Evolutionary conservation across 768 basidiomycete genomes (phyloP), one percentile per base, ranked within the genome.

Genomic region (Serpula lacrymans): DNA sequence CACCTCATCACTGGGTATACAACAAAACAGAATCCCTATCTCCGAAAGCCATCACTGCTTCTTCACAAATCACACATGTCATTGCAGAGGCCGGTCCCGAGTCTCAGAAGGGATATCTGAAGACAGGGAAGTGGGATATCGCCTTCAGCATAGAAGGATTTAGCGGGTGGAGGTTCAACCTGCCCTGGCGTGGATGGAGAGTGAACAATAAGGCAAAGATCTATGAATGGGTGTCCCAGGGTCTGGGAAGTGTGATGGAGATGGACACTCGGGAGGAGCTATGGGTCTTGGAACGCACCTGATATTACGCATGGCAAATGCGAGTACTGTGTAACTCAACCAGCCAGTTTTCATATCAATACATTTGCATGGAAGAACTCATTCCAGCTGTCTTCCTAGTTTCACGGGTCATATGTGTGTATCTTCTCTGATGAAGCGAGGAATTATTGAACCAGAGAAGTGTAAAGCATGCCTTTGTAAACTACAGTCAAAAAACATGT

Each of bases 1-100:
- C 46, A 10, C 26, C 18, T 0, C 29, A 35, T 9, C 39, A 52
- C 22, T 90, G 88, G 84, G 69, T 63, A 26, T 95, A 93, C 64
- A 78, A 89, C 64, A 95, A 92, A 68, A 84, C 87, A 0, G 93
- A 96, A 60, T 62, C 69, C 22, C 59, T 88, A 25, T 62, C 71
- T 0, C 52, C 70, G 1, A 35, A 43, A 1, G 53, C 64, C 10
- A 65, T 82, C 39, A 66, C 74, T 3, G 51, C 54, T 0, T 49
- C 63, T 16, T 48, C 63, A 9, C 51, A 59, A 6, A 70, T 84
- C 50, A 82, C 86, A 1, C 84, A 89, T 53, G 63, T 81, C 35
- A 79, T 90, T 38, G 60, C 74, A 0, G 84, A 86, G 52, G 49
- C 57, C 1, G 42, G 41, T 13, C 28, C 46, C 40, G 36, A 50